A percentile compares a stretch with the other conserved stretches of the same genome.
Conservation (phyloP, 441 rosid genomes). For the Pelargonium australe region DNA sequence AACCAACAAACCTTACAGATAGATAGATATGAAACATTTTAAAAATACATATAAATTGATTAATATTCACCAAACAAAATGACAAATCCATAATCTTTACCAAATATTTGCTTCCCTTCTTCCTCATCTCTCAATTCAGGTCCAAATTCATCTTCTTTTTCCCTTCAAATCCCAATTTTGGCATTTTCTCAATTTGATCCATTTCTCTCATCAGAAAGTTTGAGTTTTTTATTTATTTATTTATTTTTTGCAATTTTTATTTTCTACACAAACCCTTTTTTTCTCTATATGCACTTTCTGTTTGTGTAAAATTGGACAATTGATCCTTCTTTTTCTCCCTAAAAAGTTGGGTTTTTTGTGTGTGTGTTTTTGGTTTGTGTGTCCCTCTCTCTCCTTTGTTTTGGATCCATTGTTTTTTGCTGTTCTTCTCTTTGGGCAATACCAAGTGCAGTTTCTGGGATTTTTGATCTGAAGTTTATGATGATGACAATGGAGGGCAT, state of each 20-base stretch:
- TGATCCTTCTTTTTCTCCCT: constrained; percentile 6
- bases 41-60: no score
- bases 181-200: not conserved
- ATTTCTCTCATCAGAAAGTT: not conserved
- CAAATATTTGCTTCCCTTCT: not conserved
- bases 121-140: not conserved
- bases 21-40: no score
- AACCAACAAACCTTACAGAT: not conserved
- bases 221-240: not conserved
- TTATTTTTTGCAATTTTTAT: not conserved
- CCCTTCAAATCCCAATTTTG: not conserved
- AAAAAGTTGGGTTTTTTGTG: not conserved
- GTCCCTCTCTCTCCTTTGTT: not conserved
- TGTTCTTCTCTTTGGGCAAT: no score
- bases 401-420: not conserved
- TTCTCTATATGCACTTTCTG: not conserved
- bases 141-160: constrained; percentile 1
- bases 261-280: not conserved
- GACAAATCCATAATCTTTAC: not conserved
- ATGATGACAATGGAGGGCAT: constrained; percentile 89
- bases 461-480: constrained; percentile 36
- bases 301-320: constrained; percentile 8
- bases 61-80: not conserved
- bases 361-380: not conserved
- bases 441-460: no score